Percentiles rank a stretch among this genome's conserved stretches.
These are phyloP conservation scores for Geoglossum cookeanum DNA, from an alignment of 2,329 filamentous ascomycete species.

Conservation along the genomic window DNA sequence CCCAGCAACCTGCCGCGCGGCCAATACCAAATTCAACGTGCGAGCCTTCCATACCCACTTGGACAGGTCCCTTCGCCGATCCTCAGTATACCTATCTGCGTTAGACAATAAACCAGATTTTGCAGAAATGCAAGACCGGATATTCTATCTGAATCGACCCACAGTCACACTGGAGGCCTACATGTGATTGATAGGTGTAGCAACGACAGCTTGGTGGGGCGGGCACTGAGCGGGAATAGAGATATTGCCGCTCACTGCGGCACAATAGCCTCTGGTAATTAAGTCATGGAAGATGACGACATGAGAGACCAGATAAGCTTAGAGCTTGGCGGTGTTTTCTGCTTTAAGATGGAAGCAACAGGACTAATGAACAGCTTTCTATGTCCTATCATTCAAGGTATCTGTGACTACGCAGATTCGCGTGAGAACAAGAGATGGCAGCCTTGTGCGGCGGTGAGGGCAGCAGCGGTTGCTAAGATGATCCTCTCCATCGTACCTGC, in stretches of 20 bases:
- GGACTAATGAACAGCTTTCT: background rate
- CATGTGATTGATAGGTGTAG: too few relatives aligned
- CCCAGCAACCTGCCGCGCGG: too few relatives aligned
- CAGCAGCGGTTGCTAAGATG: background rate
- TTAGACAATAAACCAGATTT: background rate
- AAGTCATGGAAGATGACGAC: background rate
- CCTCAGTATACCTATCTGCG: background rate
- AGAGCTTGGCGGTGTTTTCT: background rate
- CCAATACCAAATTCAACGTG: too few relatives aligned
- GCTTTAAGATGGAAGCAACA: background rate
- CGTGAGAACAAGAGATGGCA: background rate
- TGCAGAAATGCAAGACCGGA: background rate
- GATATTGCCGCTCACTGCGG: slow-evolving; percentile 12
- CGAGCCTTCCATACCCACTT: too few relatives aligned
- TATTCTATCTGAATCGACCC: slow-evolving; percentile 4
- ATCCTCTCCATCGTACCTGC: background rate
- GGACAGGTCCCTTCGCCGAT: too few relatives aligned
- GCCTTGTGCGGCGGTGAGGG: background rate
- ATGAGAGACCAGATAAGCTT: background rate
- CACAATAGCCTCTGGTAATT: slow-evolving; percentile 13
- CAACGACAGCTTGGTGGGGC: background rate
- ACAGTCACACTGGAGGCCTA: slow-evolving; percentile 3
- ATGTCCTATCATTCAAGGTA: background rate
- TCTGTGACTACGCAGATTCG: background rate
- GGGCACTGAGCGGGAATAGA: background rate